phyloP scores from a whole-genome alignment of 805 yeast genomes.

The Wickerhamiella azyma region DNA sequence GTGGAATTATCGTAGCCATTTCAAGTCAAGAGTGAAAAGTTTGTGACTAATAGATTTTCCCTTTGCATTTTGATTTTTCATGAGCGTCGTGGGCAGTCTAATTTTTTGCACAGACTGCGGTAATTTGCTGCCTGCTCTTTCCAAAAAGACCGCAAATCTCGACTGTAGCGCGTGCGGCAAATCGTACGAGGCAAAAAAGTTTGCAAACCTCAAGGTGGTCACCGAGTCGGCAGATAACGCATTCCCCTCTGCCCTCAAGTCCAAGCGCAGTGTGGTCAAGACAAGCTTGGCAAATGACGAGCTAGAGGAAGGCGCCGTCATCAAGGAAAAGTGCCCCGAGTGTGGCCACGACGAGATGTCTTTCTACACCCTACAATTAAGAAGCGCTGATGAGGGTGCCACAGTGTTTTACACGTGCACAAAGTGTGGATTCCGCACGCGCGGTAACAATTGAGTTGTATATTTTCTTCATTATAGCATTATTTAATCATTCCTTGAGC shows the following conservation, averaged over 20 bases:
- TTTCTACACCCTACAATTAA: conserved; percentile 87
- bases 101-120: conserved; percentile 93
- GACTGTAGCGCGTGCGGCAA: conserved; percentile 44
- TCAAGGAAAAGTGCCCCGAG: conserved; percentile 95
- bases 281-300: conserved; percentile 66
- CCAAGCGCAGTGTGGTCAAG: conserved; percentile 82
- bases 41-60: neutral
- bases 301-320: conserved; percentile 87
- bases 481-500: conserved; percentile 10
- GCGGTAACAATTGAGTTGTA: conserved; percentile 72
- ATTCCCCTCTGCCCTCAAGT: conserved; percentile 71
- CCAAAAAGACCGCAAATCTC: conserved; percentile 33
- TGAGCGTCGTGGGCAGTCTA: conserved; percentile 93
- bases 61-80: conserved; percentile 20
- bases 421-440: conserved; percentile 78
- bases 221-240: conserved; percentile 87
- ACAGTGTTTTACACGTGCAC: conserved; percentile 97
- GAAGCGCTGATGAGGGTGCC: conserved; percentile 98
- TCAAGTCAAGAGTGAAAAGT: neutral
- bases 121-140: conserved; percentile 60
- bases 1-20: conserved; percentile 94
- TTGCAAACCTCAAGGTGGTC: conserved; percentile 68
- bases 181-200: conserved; percentile 34
- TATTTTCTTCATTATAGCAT: neutral
- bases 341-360: conserved; percentile 98